Base-by-base conservation (phyloP, 1,284 basidiomycete species). In the Coriolopsis trogii region DNA sequence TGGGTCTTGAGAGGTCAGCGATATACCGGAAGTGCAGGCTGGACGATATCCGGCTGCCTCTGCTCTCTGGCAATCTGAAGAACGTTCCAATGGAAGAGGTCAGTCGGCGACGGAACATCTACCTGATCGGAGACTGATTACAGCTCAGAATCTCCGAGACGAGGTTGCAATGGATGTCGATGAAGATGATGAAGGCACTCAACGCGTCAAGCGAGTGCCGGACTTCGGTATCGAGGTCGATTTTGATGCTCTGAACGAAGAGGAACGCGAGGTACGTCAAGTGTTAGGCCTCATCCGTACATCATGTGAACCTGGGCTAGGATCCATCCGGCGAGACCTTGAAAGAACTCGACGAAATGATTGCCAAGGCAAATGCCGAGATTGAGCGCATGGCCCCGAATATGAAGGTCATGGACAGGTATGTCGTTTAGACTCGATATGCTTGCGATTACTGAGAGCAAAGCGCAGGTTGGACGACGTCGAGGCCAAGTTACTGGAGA, bases 341-440 rank as follows among this genome's bases (percentile, higher is more conserved):
- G 9, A 80, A 87, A 15, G 84, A 91, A 60, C 81, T 95, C 31
- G 93, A 97, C 58, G 77, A 83, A n/a, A 78, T 83, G 36, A 87
- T 98, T 40, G 64, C 79, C 8, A 89, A 87, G 62, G 73, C 95
- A 39, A 84, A 78, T 52, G 73, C 79, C 5, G 95, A 99, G 56
- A 93, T 99, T 48, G 95, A 98, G 65, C 84, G 85, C 46, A 91
- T 98, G 86, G 91, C 93, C 3, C 96, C 97, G 13, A 98, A 98
- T 70, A 82, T 98, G 82, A 98, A 98, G 69, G 95, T 95, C 0
- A 89, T 95, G 57, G 94, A 98, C 56, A 79, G 87, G 84, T 89
- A 45, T 33, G 82, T 46, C 6, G 2, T 18, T 20, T 21, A 24
- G 23, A 4, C 9, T 40, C 3, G 8, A n/a, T 29, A 1, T 40